phyloP scores from a whole-genome alignment of 2,329 filamentous ascomycete species.

The Claviceps lovelessii region DNA sequence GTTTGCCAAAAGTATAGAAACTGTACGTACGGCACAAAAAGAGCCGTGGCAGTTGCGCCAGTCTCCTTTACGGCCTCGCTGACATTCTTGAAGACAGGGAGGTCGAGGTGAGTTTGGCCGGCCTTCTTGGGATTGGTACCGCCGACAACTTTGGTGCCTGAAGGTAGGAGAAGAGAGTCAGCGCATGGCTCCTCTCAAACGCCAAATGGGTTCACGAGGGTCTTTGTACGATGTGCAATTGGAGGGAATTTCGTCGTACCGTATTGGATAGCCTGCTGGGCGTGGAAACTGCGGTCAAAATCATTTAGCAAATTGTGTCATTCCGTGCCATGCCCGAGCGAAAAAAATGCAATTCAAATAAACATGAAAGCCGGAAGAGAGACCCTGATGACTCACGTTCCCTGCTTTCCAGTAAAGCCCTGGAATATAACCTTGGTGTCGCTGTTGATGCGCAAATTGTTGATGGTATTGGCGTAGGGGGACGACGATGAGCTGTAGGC shows the following conservation, averaged over 20 bases:
- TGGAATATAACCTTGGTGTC: slow-evolving; percentile 95
- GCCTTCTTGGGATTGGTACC: slow-evolving; percentile 99
- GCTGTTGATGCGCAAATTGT: slow-evolving; percentile 83
- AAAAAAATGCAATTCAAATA: not conserved
- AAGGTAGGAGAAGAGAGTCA: slow-evolving; percentile 11
- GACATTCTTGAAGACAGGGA: slow-evolving; percentile 86
- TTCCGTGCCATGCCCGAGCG: not conserved
- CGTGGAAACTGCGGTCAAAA: slow-evolving; percentile 63
- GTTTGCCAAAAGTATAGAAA: slow-evolving; percentile 5
- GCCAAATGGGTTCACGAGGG: not conserved
- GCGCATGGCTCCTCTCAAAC: slow-evolving; percentile 1
- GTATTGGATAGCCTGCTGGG: slow-evolving; percentile 94
- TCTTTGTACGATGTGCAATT: not conserved
- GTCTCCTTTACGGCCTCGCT: slow-evolving; percentile 78
- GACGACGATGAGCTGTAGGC: slow-evolving; percentile 45
- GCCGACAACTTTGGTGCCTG: slow-evolving; percentile 92
- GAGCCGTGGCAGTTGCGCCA: slow-evolving; percentile 78
- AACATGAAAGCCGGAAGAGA: not conserved
- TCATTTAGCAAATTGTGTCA: slow-evolving; percentile 5
- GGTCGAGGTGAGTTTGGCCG: slow-evolving; percentile 73
- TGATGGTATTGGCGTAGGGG: slow-evolving; percentile 56
- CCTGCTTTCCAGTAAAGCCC: slow-evolving; percentile 94
- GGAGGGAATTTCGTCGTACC: slow-evolving; percentile 41
- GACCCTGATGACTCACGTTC: slow-evolving; percentile 50
- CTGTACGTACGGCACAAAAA: slow-evolving; percentile 75